A percentile compares a stretch with the other conserved stretches of the same genome.
Conservation (phyloP, 805 yeast genomes). For the Kodamaea fukazawae region DNA sequence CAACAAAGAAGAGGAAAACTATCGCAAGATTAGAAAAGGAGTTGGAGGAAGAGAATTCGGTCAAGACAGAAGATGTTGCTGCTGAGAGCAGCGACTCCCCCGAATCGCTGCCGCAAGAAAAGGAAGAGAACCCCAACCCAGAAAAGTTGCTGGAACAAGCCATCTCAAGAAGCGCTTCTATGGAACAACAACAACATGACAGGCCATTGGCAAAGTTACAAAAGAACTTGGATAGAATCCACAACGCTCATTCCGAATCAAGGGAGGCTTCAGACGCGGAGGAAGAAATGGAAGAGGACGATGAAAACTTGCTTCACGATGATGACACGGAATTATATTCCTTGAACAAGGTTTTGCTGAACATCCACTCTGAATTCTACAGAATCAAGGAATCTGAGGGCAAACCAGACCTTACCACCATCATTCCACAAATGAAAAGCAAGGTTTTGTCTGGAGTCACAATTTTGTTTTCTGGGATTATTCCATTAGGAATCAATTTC, state of each 20-base stretch:
- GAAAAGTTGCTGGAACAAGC: slow-evolving; percentile 54
- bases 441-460: slow-evolving; percentile 65
- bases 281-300: slow-evolving; percentile 28
- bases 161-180: slow-evolving; percentile 60
- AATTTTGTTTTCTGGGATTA: slow-evolving; percentile 82
- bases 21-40: slow-evolving; percentile 54
- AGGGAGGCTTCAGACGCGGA: slow-evolving; percentile 24
- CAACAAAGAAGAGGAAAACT: slow-evolving; percentile 58
- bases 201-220: slow-evolving; percentile 85
- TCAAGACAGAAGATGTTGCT: slow-evolving; percentile 11
- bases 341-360: slow-evolving; percentile 57
- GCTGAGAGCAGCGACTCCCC: too few species aligned
- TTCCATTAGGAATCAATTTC: slow-evolving; percentile 75
- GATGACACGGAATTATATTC: slow-evolving; percentile 75
- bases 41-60: slow-evolving; percentile 16
- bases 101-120: background rate
- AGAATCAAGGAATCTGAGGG: slow-evolving; percentile 17
- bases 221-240: slow-evolving; percentile 59
- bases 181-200: slow-evolving; percentile 78
- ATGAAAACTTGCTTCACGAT: slow-evolving; percentile 61
- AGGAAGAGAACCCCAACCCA: slow-evolving; percentile 30
- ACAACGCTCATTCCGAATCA: slow-evolving; percentile 18
- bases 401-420: slow-evolving; percentile 60
- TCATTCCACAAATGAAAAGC: slow-evolving; percentile 72
- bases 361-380: slow-evolving; percentile 70